Percentiles rank a stretch among this genome's conserved stretches.
Conservation (phyloP, 768 basidiomycete genomes). For the Termitomyces sp. region DNA sequence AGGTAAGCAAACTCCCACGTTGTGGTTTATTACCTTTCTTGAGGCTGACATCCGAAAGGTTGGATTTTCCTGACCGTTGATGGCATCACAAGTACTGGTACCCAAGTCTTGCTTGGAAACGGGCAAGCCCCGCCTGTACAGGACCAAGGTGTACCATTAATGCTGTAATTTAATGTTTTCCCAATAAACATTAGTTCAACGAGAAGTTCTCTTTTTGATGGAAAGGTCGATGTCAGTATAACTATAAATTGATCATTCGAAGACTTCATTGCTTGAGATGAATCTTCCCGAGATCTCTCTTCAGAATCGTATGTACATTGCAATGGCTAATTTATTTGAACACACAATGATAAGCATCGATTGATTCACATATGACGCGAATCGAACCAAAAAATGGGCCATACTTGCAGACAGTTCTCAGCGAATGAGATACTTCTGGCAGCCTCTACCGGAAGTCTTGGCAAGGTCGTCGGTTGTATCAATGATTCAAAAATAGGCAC, state of each 20-base stretch:
- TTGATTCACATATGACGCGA: no score
- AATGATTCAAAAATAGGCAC: no score
- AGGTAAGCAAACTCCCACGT: not conserved
- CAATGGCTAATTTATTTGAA: no score
- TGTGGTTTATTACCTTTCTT: not conserved
- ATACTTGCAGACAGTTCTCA: no score
- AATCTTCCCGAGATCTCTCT: no score
- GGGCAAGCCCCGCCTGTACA: slow-evolving; percentile 30
- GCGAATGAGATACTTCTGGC: no score
- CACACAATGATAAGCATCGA: no score
- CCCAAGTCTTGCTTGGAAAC: slow-evolving; percentile 30
- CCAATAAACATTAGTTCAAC: no score
- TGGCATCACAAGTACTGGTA: slow-evolving; percentile 28
- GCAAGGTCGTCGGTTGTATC: no score
- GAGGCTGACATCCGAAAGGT: slow-evolving; percentile 9
- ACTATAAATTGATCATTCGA: not conserved
- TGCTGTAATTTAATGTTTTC: not conserved
- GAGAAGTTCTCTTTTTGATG: not conserved
- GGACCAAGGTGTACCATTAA: slow-evolving; percentile 20
- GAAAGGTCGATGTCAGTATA: not conserved
- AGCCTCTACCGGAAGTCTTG: no score
- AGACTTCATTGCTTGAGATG: not conserved
- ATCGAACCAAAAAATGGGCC: no score
- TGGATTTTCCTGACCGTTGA: slow-evolving; percentile 24
- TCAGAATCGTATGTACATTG: no score